Conservation (phyloP, 805 yeast species). For the Kluyveromyces aestuarii region DNA sequence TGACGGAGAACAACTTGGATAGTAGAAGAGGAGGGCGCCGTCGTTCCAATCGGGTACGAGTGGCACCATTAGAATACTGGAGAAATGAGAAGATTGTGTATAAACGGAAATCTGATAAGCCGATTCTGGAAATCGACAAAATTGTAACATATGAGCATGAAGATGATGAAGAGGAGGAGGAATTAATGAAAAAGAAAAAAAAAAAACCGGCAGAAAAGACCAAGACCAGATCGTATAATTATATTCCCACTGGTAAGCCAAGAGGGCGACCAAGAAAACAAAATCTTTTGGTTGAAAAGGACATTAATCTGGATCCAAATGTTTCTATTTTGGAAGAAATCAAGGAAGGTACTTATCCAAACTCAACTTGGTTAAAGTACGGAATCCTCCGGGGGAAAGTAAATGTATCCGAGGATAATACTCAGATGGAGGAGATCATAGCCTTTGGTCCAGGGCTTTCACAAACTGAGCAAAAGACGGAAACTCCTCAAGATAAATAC, state of each 20-base stretch:
- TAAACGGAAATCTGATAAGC: constrained; percentile 29
- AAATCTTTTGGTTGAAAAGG: constrained; percentile 3
- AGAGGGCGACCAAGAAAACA: constrained; percentile 24
- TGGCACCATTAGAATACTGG: constrained; percentile 77
- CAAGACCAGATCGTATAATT: constrained; percentile 16
- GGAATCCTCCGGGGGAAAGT: constrained; percentile 26
- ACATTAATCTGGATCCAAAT: constrained; percentile 11
- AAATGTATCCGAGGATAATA: constrained; percentile 16
- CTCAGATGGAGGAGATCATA: constrained; percentile 25
- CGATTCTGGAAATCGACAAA: constrained; percentile 48
- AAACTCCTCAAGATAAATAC: constrained; percentile 43
- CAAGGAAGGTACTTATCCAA: constrained; percentile 13
- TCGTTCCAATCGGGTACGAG: constrained; percentile 54
- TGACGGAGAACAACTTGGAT: constrained; percentile 11
- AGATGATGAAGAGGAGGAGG: constrained; percentile 23
- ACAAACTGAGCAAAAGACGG: constrained; percentile 33
- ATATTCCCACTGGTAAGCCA: constrained; percentile 17
- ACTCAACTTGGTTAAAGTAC: constrained; percentile 22
- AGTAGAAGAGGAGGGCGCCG: constrained; percentile 34
- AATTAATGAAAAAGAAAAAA: constrained; percentile 9
- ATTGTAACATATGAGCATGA: constrained; percentile 38
- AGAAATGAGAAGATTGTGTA: constrained; percentile 70
- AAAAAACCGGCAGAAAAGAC: constrained; percentile 3
- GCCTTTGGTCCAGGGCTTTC: constrained; percentile 61
- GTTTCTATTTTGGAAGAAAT: constrained; percentile 15